phyloP scores from a whole-genome alignment of 768 basidiomycete species.

The Cystofilobasidium capitatum region DNA sequence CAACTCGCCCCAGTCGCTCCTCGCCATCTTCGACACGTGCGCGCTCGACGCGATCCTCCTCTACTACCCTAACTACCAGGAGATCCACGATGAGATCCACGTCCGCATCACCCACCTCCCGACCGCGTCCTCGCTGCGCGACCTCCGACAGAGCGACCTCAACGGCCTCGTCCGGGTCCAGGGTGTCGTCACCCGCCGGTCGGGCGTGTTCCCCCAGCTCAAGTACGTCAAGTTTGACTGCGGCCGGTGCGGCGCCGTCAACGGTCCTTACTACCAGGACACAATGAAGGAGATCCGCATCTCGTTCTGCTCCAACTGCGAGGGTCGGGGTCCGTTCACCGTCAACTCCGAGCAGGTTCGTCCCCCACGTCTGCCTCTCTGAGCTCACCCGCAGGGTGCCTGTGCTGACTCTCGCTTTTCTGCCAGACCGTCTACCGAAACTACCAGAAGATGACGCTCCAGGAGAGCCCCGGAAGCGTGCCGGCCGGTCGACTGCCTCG shows the following conservation, averaged over 20 bases:
- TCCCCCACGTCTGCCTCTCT: constrained; percentile 7
- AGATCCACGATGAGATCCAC: constrained; percentile 95
- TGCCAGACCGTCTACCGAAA: constrained; percentile 88
- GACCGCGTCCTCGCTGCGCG: constrained; percentile 76
- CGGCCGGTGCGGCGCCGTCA: constrained; percentile 79
- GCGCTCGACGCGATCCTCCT: constrained; percentile 88
- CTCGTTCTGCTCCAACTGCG: constrained; percentile 88
- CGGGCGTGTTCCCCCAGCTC: constrained; percentile 96
- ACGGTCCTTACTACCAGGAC: constrained; percentile 98
- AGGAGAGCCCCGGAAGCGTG: constrained; percentile 94
- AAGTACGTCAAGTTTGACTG: constrained; percentile 99
- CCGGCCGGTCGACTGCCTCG: constrained; percentile 94
- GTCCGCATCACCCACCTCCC: constrained; percentile 93
- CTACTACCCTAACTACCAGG: constrained; percentile 90
- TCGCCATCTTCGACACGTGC: constrained; percentile 88
- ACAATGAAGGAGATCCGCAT: constrained; percentile 86
- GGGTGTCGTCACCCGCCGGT: constrained; percentile 90
- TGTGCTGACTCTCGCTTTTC: background rate
- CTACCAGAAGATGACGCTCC: constrained; percentile 96
- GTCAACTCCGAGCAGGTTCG: constrained; percentile 91
- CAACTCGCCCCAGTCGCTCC: constrained; percentile 86
- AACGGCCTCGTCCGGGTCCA: constrained; percentile 92
- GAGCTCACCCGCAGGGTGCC: background rate
- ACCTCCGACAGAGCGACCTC: constrained; percentile 80
- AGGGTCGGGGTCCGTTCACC: constrained; percentile 86